Evolutionary conservation across 352 stramenopile genomes (phyloP).

Genomic region (Phytophthora crassamura): DNA sequence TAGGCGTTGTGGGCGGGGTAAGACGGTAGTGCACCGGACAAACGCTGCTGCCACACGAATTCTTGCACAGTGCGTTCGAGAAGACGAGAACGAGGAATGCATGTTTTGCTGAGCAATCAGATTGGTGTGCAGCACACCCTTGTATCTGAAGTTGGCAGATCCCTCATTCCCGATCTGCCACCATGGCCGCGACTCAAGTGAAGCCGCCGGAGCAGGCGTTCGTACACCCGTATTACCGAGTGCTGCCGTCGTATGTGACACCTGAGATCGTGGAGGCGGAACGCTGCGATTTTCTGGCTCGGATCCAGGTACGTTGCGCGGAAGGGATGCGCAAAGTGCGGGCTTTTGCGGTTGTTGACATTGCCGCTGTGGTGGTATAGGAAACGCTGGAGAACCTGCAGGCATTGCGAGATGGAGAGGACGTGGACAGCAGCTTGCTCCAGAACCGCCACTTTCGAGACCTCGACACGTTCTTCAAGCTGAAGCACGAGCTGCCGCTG

Average conservation of each 20-base stretch:
- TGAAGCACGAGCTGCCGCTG: conserved; percentile 66
- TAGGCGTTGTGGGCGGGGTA: too few relatives aligned
- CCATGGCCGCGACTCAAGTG: conserved; percentile 2
- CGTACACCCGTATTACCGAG: conserved; percentile 63
- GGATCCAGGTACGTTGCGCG: conserved; percentile 37
- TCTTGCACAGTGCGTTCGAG: too few relatives aligned
- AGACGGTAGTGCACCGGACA: too few relatives aligned
- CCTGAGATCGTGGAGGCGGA: conserved; percentile 46
- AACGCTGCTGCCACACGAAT: too few relatives aligned
- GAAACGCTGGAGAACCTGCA: conserved; percentile 50
- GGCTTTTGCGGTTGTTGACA: neutral
- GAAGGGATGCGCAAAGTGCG: neutral
- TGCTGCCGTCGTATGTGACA: conserved; percentile 67
- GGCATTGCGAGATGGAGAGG: conserved; percentile 21
- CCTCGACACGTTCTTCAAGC: conserved; percentile 63
- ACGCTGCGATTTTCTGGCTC: conserved; percentile 49
- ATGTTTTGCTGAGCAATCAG: too few relatives aligned
- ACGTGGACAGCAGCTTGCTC: conserved; percentile 23
- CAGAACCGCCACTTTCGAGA: conserved; percentile 69
- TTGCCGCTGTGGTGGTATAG: conserved; percentile 12
- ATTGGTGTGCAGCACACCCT: too few relatives aligned
- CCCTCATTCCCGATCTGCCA: conserved; percentile 17
- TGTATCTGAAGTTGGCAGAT: conserved; percentile 24
- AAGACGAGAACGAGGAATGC: too few relatives aligned
- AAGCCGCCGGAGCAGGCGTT: neutral